phyloP scores from a whole-genome alignment of 768 basidiomycete genomes.

The Suillus occidentalis region DNA sequence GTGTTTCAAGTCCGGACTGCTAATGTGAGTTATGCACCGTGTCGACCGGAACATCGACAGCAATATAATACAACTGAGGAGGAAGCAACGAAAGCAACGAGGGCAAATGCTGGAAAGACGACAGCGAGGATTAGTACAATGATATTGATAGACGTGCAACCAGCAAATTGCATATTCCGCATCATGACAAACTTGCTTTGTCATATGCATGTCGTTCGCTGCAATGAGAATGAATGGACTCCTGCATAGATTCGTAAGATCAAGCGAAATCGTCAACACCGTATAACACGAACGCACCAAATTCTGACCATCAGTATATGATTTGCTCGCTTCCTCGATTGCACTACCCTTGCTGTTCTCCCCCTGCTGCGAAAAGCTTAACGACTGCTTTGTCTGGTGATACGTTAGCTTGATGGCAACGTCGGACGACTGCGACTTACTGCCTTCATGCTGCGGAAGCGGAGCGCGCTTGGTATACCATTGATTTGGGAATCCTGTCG shows the following conservation, averaged over 20 bases:
- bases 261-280: background rate
- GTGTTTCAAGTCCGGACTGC: background rate
- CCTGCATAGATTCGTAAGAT: background rate
- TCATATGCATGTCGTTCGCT: background rate
- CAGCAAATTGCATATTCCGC: background rate
- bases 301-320: conserved; percentile 12
- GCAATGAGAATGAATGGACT: background rate
- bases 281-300: background rate
- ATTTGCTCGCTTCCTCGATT: conserved; percentile 18
- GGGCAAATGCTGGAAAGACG: background rate
- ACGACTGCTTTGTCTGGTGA: conserved; percentile 18
- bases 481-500: conserved; percentile 3
- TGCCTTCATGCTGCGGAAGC: conserved; percentile 16
- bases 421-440: conserved; percentile 12
- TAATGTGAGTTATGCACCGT: background rate
- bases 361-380: conserved; percentile 11
- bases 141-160: background rate
- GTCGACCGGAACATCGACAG: no score
- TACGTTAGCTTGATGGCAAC: no score
- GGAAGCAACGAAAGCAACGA: background rate
- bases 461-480: conserved; percentile 11
- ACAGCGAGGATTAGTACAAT: background rate
- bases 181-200: background rate
- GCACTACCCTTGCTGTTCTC: conserved; percentile 10
- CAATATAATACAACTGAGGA: background rate